Evolutionary conservation across 2,329 filamentous ascomycete genomes (phyloP).

Genomic region (Hirsutella rhossiliensis): DNA sequence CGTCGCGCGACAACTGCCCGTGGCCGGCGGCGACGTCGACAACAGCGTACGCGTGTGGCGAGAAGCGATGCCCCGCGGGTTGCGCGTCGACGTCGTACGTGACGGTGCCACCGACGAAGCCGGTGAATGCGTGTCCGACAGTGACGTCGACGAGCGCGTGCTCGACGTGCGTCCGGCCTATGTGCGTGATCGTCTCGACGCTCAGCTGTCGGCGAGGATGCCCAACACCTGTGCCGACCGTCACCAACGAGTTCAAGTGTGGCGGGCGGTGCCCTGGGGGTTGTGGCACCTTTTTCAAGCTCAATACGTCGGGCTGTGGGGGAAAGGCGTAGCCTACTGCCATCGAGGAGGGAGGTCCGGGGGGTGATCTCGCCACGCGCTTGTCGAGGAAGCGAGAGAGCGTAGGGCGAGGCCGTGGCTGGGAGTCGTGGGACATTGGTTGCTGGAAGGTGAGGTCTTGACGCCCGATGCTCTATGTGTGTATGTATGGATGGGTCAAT

Average conservation of each 20-base stretch:
- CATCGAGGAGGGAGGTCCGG: not conserved
- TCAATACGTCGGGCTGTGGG: slow-evolving; percentile 3
- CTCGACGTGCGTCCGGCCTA: slow-evolving; percentile 18
- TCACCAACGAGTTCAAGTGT: slow-evolving; percentile 16
- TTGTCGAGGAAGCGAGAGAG: not conserved
- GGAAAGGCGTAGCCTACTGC: not conserved
- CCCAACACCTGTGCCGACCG: slow-evolving; percentile 15
- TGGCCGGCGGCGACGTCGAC: not conserved
- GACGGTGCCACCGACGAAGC: not conserved
- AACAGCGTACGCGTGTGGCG: not conserved
- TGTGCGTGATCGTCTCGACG: slow-evolving; percentile 17
- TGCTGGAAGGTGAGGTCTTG: too few species aligned
- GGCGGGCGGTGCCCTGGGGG: slow-evolving; percentile 8
- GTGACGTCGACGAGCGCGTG: slow-evolving; percentile 20
- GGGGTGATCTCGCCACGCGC: too few species aligned
- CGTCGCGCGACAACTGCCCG: not conserved
- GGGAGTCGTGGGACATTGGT: too few species aligned
- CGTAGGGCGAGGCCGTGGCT: too few species aligned
- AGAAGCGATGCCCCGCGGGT: not conserved
- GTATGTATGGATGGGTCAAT: too few species aligned
- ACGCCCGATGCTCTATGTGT: too few species aligned
- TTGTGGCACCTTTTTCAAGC: slow-evolving; percentile 18
- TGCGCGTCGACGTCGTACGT: not conserved
- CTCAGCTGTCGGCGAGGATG: slow-evolving; percentile 21
- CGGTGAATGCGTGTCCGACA: slow-evolving; percentile 16